A percentile compares a stretch with the other conserved stretches of the same genome.
phyloP scores from a whole-genome alignment of 176 grass and related monocot genomes.

The Carex littledalei region DNA sequence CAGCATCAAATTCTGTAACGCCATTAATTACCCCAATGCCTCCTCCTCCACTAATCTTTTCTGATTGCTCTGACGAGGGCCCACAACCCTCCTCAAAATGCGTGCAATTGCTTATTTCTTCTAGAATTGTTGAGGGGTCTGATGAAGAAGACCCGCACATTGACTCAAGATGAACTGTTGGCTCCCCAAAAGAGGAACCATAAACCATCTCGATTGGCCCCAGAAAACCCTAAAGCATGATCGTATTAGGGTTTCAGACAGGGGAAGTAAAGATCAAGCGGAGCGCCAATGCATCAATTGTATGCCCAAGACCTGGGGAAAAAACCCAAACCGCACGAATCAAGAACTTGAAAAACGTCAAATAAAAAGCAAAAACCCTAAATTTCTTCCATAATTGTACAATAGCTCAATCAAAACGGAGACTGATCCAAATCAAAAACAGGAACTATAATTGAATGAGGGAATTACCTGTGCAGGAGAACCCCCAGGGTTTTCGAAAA shows the following conservation, averaged over 20 bases:
- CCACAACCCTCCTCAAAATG: not conserved
- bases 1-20: constrained; percentile 1
- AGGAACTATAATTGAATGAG: not conserved
- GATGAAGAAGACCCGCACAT: not conserved
- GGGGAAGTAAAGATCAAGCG: not conserved
- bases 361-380: not conserved
- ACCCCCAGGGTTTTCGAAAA: not conserved
- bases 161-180: constrained; percentile 14
- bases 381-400: constrained; percentile 9
- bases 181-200: constrained; percentile 7
- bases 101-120: not conserved
- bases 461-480: constrained; percentile 1
- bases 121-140: not conserved
- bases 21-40: not conserved
- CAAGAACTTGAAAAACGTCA: not conserved
- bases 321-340: constrained; percentile 1
- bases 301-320: not conserved
- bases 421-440: not conserved
- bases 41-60: not conserved
- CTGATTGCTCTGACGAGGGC: not conserved
- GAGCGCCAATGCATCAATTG: constrained; percentile 7
- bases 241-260: constrained; percentile 9
- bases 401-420: not conserved
- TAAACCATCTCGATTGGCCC: not conserved
- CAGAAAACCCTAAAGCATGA: constrained; percentile 17